Percentiles rank a stretch among this genome's conserved stretches.
Evolutionary conservation across 306 rosid genomes (phyloP).

Genomic region (Vigna nakashimae): DNA sequence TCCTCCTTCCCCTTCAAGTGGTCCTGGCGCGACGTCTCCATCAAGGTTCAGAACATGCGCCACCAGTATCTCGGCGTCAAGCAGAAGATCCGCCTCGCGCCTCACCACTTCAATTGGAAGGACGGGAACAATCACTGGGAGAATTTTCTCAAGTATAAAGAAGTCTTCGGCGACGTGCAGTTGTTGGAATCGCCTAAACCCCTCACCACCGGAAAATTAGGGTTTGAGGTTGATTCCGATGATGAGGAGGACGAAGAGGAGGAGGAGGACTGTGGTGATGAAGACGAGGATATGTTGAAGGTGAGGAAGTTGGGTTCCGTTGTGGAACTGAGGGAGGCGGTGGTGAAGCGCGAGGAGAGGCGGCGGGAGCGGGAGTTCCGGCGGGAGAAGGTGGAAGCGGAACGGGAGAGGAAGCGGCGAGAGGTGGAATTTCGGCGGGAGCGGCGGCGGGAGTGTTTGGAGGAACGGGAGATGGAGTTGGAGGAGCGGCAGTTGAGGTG

Average conservation of each 20-base stretch:
- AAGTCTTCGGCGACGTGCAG: conserved; percentile 85
- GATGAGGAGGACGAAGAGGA: conserved; percentile 46
- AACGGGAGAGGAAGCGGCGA: conserved; percentile 56
- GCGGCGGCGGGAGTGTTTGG: conserved; percentile 59
- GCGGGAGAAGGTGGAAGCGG: conserved; percentile 60
- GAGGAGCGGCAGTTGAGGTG: conserved; percentile 67
- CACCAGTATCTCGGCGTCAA: conserved; percentile 94
- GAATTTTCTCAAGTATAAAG: conserved; percentile 81
- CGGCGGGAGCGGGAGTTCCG: conserved; percentile 73
- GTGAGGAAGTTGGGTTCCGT: conserved; percentile 57
- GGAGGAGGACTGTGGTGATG: conserved; percentile 41
- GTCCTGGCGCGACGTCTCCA: conserved; percentile 99
- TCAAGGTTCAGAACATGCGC: conserved; percentile 98
- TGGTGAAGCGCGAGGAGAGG: conserved; percentile 78
- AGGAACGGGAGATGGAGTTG: conserved; percentile 58
- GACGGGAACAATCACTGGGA: conserved; percentile 93
- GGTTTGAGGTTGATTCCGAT: conserved; percentile 55
- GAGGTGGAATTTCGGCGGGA: conserved; percentile 57
- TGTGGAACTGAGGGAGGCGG: conserved; percentile 62
- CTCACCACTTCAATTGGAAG: conserved; percentile 79
- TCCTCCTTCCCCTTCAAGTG: conserved; percentile 80
- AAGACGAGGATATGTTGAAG: conserved; percentile 29
- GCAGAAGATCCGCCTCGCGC: conserved; percentile 83
- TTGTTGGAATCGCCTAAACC: conserved; percentile 41
- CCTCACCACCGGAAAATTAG: conserved; percentile 48